phyloP scores from a whole-genome alignment of 768 basidiomycete species.

The Antrodiella citrinella region DNA sequence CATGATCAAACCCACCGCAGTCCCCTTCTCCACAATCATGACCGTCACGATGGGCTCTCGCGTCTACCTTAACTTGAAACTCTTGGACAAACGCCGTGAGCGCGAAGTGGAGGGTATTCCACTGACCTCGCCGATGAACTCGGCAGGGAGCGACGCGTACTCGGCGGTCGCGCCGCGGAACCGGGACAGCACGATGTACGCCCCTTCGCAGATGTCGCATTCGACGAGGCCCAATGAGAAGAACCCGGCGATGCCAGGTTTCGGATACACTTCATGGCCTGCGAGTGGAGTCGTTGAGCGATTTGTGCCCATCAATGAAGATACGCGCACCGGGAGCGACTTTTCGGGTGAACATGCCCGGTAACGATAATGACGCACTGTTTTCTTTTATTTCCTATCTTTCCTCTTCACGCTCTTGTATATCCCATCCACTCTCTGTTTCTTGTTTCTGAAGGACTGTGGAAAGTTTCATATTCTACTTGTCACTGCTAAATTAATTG shows the following conservation, averaged over 20 bases:
- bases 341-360: not conserved
- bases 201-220: not conserved
- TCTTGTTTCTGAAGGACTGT: no score
- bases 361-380: not conserved
- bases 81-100: conserved; percentile 2
- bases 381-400: not conserved
- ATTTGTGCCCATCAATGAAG: not conserved
- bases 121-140: not conserved
- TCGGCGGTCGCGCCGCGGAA: not conserved
- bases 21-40: conserved; percentile 11
- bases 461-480: no score
- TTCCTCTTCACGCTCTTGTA: no score
- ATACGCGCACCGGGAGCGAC: not conserved
- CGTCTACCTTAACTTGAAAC: conserved; percentile 12
- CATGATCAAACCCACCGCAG: conserved; percentile 9
- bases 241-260: not conserved
- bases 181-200: not conserved
- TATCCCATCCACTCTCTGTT: no score
- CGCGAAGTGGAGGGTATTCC: not conserved
- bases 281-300: not conserved
- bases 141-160: not conserved
- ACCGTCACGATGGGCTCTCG: conserved; percentile 25
- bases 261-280: not conserved
- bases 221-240: not conserved
- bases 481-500: not conserved